Conservation (phyloP, 345 rosid species). For the Reutealis trisperma region DNA sequence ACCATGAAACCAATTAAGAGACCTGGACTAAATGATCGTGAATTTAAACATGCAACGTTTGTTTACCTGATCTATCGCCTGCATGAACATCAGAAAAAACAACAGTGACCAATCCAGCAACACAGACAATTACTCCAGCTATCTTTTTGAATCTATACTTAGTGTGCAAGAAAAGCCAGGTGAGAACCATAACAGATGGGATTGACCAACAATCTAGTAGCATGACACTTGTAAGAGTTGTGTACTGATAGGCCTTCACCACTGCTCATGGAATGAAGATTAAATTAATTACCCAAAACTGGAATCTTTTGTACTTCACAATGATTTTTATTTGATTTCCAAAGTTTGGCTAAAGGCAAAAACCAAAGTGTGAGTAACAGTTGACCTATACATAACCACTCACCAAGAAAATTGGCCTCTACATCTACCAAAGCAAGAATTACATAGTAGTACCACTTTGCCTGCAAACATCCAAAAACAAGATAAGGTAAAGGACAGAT, state of each 20-base stretch:
- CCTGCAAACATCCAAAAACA: conserved; percentile 50
- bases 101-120: conserved; percentile 75
- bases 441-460: conserved; percentile 78
- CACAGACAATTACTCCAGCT: conserved; percentile 73
- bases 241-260: conserved; percentile 91
- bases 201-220: conserved; percentile 95
- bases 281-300: conserved; percentile 14
- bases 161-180: conserved; percentile 73
- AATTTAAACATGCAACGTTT: not conserved
- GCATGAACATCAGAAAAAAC: conserved; percentile 94
- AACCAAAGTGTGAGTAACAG: not conserved
- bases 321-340: not conserved
- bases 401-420: conserved; percentile 91
- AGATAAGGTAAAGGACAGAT: conserved; percentile 3
- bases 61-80: conserved; percentile 65
- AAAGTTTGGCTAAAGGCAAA: not conserved
- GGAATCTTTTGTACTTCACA: not conserved
- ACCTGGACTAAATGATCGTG: conserved; percentile 1
- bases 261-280: conserved; percentile 45
- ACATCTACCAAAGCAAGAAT: conserved; percentile 78
- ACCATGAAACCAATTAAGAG: not conserved
- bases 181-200: conserved; percentile 82
- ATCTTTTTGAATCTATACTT: conserved; percentile 78
- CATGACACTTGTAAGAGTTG: conserved; percentile 89
- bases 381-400: conserved; percentile 23